These are phyloP conservation scores for Candida xyloterini DNA, from an alignment of 805 yeast species.

Conservation along the genomic window DNA sequence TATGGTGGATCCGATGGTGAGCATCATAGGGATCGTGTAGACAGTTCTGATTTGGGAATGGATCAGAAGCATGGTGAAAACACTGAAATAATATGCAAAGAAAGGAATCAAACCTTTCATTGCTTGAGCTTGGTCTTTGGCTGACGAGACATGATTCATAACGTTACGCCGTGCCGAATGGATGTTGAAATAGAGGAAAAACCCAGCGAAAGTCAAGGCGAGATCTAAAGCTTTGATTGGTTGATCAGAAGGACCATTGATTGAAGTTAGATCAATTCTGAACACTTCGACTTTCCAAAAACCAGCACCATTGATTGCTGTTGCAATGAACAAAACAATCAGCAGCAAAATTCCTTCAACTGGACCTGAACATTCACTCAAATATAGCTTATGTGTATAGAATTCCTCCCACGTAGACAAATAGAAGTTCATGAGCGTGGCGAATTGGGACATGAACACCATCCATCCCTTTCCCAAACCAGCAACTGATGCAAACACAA, in stretches of 20 bases:
- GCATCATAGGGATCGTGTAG: constrained; percentile 52
- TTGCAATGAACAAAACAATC: constrained; percentile 48
- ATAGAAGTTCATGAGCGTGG: constrained; percentile 77
- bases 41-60: constrained; percentile 50
- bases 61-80: constrained; percentile 44
- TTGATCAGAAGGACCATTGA: constrained; percentile 28
- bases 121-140: constrained; percentile 36
- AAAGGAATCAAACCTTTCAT: constrained; percentile 66
- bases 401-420: constrained; percentile 94
- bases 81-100: constrained; percentile 47
- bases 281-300: constrained; percentile 52
- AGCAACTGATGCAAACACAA: constrained; percentile 72
- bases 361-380: constrained; percentile 85
- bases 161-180: constrained; percentile 66
- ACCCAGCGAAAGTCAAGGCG: constrained; percentile 49
- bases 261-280: constrained; percentile 36
- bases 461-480: constrained; percentile 70
- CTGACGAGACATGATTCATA: constrained; percentile 35
- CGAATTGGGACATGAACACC: constrained; percentile 64
- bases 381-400: constrained; percentile 78
- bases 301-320: constrained; percentile 69
- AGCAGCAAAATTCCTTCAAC: constrained; percentile 87
- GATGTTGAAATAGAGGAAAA: constrained; percentile 61
- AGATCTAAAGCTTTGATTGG: constrained; percentile 40
- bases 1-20: constrained; percentile 69